phyloP scores from a whole-genome alignment of 768 basidiomycete genomes.

The Auriscalpium microsporum region DNA sequence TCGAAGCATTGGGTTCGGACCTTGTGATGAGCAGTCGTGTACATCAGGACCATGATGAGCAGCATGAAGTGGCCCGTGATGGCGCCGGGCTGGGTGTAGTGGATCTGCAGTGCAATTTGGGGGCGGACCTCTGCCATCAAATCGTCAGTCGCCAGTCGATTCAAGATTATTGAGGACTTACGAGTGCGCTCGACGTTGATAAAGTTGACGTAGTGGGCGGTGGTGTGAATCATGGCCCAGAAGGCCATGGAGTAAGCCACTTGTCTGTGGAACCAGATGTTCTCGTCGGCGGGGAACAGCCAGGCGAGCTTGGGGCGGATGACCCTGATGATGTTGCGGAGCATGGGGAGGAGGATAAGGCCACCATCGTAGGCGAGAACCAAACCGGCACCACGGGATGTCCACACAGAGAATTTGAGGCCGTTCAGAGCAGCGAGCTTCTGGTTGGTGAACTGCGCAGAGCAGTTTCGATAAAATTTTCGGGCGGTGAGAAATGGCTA shows the following conservation, averaged over 20 bases:
- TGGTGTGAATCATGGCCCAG: slow-evolving; percentile 88
- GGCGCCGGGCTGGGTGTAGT: slow-evolving; percentile 85
- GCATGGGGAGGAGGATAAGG: slow-evolving; percentile 80
- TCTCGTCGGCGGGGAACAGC: slow-evolving; percentile 89
- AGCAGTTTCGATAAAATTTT: not conserved
- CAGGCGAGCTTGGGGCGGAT: slow-evolving; percentile 74
- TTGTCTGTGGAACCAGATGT: slow-evolving; percentile 93
- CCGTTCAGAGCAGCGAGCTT: slow-evolving; percentile 69
- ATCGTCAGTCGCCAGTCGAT: not conserved
- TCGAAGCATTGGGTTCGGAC: slow-evolving; percentile 88
- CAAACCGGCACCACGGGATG: slow-evolving; percentile 84
- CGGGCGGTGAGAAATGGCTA: not conserved
- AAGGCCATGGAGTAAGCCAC: slow-evolving; percentile 93
- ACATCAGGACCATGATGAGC: slow-evolving; percentile 88
- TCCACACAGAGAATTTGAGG: slow-evolving; percentile 82
- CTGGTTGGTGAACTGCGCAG: slow-evolving; percentile 44
- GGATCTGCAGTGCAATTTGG: slow-evolving; percentile 70
- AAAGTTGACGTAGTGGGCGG: slow-evolving; percentile 91
- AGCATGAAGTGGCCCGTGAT: slow-evolving; percentile 96
- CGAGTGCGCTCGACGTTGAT: slow-evolving; percentile 85
- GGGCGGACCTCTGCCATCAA: slow-evolving; percentile 61
- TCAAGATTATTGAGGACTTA: slow-evolving; percentile 29
- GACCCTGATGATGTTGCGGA: slow-evolving; percentile 80
- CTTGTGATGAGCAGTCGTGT: slow-evolving; percentile 83
- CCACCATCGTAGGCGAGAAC: slow-evolving; percentile 82